Conservation (phyloP, 805 yeast genomes). For the Cyberlindnera lachancei region DNA sequence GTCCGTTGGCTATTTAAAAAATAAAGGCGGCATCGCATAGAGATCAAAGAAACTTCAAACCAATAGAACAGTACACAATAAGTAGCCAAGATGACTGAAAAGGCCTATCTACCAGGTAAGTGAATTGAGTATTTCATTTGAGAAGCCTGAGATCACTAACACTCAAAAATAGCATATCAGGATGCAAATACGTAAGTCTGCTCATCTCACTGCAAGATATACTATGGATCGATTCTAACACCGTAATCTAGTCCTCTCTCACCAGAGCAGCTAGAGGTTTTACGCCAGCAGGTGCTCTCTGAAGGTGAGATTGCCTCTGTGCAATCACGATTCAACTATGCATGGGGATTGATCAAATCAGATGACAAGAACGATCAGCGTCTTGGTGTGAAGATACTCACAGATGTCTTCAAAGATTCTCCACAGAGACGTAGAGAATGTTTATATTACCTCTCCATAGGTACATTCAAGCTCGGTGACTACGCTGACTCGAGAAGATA, state of each 20-base stretch:
- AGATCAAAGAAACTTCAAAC: too few species aligned
- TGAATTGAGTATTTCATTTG: not conserved
- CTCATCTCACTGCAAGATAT: not conserved
- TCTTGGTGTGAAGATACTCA: conserved; percentile 70
- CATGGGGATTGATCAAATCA: conserved; percentile 92
- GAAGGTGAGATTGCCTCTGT: conserved; percentile 77
- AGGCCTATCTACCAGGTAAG: conserved; percentile 17
- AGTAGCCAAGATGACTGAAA: conserved; percentile 9
- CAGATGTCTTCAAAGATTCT: conserved; percentile 62
- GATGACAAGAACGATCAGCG: conserved; percentile 53
- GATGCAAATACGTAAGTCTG: conserved; percentile 24
- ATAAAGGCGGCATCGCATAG: too few species aligned
- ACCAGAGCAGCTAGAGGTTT: conserved; percentile 64
- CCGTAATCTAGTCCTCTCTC: conserved; percentile 41
- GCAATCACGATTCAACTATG: conserved; percentile 86
- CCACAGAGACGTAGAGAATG: conserved; percentile 86
- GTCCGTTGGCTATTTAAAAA: too few species aligned
- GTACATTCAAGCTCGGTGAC: conserved; percentile 84
- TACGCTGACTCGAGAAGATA: conserved; percentile 80
- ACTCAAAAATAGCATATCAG: conserved; percentile 16
- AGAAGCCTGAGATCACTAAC: conserved; percentile 1
- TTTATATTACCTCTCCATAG: conserved; percentile 78
- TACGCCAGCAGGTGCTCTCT: conserved; percentile 67
- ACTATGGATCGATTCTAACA: not conserved
- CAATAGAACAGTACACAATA: too few species aligned